Evolutionary conservation across 176 grass and related monocot species (phyloP).

Genomic region (Oryza punctata): DNA sequence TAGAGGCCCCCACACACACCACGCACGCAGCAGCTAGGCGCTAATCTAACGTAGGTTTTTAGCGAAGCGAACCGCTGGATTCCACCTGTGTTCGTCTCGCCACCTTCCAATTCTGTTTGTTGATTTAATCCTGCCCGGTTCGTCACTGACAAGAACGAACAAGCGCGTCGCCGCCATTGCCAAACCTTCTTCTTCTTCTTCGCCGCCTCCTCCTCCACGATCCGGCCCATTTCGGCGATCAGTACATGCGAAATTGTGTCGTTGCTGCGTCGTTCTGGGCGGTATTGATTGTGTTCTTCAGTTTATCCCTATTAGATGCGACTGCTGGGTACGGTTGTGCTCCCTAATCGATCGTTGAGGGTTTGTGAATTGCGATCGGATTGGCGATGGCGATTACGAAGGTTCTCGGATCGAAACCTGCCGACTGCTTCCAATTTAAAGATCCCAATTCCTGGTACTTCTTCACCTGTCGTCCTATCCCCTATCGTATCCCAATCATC

Average conservation of each 20-base stretch:
- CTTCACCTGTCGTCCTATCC: not conserved
- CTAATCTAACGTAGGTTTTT: not conserved
- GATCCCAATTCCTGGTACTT: conserved; percentile 48
- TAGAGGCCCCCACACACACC: not conserved
- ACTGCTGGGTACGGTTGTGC: too few species aligned
- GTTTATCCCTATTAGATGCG: not conserved
- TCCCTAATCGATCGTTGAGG: not conserved
- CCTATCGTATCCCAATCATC: not conserved
- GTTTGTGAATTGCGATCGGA: not conserved
- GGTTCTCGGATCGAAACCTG: conserved; percentile 52
- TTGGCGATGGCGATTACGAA: conserved; percentile 24
- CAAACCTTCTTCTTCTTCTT: not conserved
- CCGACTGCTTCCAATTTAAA: conserved; percentile 44
- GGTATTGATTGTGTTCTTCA: not conserved
- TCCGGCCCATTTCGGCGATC: not conserved
- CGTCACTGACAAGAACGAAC: not conserved
- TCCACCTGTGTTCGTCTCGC: not conserved
- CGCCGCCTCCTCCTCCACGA: not conserved
- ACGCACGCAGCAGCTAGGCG: not conserved
- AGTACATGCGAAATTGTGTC: not conserved
- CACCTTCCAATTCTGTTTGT: not conserved
- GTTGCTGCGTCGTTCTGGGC: not conserved
- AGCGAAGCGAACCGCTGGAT: not conserved
- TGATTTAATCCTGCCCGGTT: not conserved
- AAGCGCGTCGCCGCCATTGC: conserved; percentile 1